Evolutionary conservation across 1,284 basidiomycete genomes (phyloP).

Genomic region (Ustilago vetiveriae): DNA sequence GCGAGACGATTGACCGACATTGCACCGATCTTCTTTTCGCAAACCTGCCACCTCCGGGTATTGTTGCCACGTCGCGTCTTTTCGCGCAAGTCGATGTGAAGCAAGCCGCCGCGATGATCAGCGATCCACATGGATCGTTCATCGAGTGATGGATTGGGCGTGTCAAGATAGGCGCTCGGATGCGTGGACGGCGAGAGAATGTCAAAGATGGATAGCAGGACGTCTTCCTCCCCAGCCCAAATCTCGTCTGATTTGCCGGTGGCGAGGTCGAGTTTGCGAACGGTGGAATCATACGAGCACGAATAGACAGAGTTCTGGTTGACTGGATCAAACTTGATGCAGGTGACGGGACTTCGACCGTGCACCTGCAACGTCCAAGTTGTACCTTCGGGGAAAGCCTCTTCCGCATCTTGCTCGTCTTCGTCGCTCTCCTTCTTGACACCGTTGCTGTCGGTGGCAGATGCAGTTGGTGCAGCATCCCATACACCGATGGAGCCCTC

Average conservation of each 20-base stretch:
- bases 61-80: constrained; percentile 21
- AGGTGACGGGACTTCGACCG: constrained; percentile 57
- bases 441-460: not conserved
- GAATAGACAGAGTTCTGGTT: constrained; percentile 51
- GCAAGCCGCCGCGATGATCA: constrained; percentile 63
- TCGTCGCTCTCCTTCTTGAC: constrained; percentile 35
- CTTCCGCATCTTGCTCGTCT: constrained; percentile 27
- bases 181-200: constrained; percentile 55
- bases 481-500: constrained; percentile 62
- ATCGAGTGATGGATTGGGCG: constrained; percentile 44
- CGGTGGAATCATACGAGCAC: constrained; percentile 59
- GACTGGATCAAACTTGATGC: constrained; percentile 61
- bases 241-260: constrained; percentile 45
- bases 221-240: constrained; percentile 53
- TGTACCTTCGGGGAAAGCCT: constrained; percentile 31
- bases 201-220: constrained; percentile 63
- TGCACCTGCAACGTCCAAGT: constrained; percentile 59
- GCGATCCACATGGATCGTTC: constrained; percentile 63
- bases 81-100: constrained; percentile 60
- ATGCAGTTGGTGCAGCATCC: constrained; percentile 46
- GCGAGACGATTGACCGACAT: constrained; percentile 56
- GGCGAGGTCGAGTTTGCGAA: constrained; percentile 55
- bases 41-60: constrained; percentile 60
- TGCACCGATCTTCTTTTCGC: constrained; percentile 66
- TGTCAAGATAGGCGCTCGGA: constrained; percentile 43